phyloP scores from a whole-genome alignment of 345 rosid species.

The Theobroma cacao region DNA sequence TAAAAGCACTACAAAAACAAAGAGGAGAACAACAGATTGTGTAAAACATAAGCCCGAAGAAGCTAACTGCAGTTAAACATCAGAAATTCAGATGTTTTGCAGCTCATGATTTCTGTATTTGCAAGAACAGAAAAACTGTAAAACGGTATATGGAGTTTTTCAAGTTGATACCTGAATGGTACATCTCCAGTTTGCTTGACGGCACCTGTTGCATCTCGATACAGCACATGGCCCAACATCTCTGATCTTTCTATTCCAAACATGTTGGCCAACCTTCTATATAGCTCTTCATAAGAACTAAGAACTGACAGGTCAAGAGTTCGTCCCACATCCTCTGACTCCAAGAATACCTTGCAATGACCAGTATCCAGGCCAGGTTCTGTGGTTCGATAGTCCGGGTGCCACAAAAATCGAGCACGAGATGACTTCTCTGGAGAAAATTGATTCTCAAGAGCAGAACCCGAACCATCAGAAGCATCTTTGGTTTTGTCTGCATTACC shows the following conservation, averaged over 20 bases:
- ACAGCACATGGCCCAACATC: slow-evolving; percentile 55
- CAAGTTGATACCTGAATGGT: slow-evolving; percentile 71
- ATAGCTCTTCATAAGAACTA: slow-evolving; percentile 74
- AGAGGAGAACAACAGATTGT: neutral
- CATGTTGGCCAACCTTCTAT: slow-evolving; percentile 66
- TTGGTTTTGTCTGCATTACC: slow-evolving; percentile 26
- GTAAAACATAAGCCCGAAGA: neutral
- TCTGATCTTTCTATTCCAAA: slow-evolving; percentile 67
- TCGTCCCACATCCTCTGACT: slow-evolving; percentile 83
- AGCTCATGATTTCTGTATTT: neutral
- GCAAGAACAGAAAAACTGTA: neutral
- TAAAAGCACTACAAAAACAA: slow-evolving; percentile 53
- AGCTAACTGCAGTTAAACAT: neutral
- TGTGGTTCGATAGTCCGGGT: slow-evolving; percentile 27
- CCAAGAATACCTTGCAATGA: slow-evolving; percentile 93
- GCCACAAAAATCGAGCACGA: slow-evolving; percentile 45
- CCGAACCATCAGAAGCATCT: slow-evolving; percentile 27
- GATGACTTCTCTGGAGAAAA: slow-evolving; percentile 32
- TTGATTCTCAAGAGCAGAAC: slow-evolving; percentile 28
- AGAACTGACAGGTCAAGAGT: slow-evolving; percentile 77
- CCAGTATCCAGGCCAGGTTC: slow-evolving; percentile 52
- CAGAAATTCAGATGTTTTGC: neutral
- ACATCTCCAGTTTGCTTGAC: slow-evolving; percentile 66
- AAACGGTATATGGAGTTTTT: neutral
- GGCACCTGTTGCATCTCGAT: slow-evolving; percentile 62